Evolutionary conservation across 2,329 filamentous ascomycete genomes (phyloP).

Genomic region (Sclerotinia borealis): DNA sequence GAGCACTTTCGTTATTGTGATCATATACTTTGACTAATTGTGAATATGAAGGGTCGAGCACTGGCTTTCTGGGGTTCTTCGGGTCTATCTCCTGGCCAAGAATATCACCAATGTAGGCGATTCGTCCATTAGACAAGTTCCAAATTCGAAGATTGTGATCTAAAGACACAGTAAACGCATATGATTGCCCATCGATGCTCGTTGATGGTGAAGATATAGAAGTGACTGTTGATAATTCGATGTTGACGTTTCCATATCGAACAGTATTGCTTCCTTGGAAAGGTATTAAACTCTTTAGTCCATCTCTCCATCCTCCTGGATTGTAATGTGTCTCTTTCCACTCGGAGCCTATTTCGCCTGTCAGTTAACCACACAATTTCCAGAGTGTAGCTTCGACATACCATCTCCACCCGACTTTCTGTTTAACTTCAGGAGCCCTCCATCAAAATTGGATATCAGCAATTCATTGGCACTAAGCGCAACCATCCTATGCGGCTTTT

Average conservation of each 20-base stretch:
- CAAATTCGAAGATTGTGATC: constrained; percentile 87
- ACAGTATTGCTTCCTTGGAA: constrained; percentile 61
- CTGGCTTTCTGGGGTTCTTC: constrained; percentile 66
- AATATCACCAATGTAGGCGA: constrained; percentile 72
- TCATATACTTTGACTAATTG: constrained; percentile 71
- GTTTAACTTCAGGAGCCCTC: constrained; percentile 66
- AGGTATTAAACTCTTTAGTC: constrained; percentile 58
- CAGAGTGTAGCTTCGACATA: constrained; percentile 22
- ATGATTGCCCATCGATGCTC: constrained; percentile 43
- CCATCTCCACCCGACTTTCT: constrained; percentile 49
- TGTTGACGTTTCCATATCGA: constrained; percentile 55
- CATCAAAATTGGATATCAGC: constrained; percentile 75
- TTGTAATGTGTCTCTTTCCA: constrained; percentile 73
- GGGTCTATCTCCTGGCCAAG: constrained; percentile 60
- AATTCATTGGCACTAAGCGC: constrained; percentile 69
- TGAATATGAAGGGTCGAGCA: constrained; percentile 71
- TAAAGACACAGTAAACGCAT: constrained; percentile 74
- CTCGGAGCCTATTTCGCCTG: constrained; percentile 24
- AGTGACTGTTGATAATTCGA: constrained; percentile 63
- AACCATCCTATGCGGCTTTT: constrained; percentile 73
- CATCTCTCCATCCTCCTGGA: constrained; percentile 65
- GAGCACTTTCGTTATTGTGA: constrained; percentile 44
- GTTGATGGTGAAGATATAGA: constrained; percentile 50
- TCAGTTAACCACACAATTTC: constrained; percentile 12
- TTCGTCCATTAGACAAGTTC: constrained; percentile 76